Conservation (phyloP, 2,329 filamentous ascomycete species). For the Aotearoamyces nothofagi region DNA sequence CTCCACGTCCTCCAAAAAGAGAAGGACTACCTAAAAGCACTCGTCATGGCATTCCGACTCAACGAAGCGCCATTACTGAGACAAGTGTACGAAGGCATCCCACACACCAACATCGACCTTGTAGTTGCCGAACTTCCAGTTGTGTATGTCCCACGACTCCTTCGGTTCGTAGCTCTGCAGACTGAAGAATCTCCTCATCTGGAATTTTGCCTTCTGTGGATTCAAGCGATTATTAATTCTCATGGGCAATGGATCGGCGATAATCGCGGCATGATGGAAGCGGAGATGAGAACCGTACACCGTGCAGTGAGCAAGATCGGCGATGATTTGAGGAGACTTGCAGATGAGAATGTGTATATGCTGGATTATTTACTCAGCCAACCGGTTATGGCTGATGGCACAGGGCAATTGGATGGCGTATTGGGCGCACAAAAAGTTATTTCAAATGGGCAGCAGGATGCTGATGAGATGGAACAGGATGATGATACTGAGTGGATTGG, state of each 20-base stretch:
- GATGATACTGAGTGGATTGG: constrained; percentile 37
- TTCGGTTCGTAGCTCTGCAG: constrained; percentile 78
- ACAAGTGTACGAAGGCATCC: constrained; percentile 73
- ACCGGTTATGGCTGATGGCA: constrained; percentile 21
- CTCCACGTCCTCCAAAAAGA: constrained; percentile 51
- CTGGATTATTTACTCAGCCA: constrained; percentile 65
- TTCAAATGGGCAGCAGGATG: constrained; percentile 20
- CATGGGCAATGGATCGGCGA: constrained; percentile 80
- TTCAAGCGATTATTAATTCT: constrained; percentile 64
- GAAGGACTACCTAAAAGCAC: constrained; percentile 73
- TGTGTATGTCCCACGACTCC: constrained; percentile 72
- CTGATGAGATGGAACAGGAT: constrained; percentile 20
- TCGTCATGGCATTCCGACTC: constrained; percentile 94
- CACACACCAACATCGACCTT: constrained; percentile 57
- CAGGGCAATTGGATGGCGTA: constrained; percentile 16
- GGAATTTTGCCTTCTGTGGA: constrained; percentile 90
- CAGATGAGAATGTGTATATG: constrained; percentile 79
- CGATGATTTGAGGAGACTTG: constrained; percentile 66
- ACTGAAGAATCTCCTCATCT: constrained; percentile 85
- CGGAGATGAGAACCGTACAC: constrained; percentile 72
- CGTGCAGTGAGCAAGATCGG: constrained; percentile 68
- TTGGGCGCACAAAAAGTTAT: constrained; percentile 19
- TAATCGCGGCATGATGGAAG: constrained; percentile 62
- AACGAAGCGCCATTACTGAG: constrained; percentile 74
- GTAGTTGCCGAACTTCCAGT: constrained; percentile 67